Percentiles rank a stretch among this genome's conserved stretches.
Evolutionary conservation across 2,329 filamentous ascomycete species (phyloP).

Genomic region (Colletotrichum theobromicola): DNA sequence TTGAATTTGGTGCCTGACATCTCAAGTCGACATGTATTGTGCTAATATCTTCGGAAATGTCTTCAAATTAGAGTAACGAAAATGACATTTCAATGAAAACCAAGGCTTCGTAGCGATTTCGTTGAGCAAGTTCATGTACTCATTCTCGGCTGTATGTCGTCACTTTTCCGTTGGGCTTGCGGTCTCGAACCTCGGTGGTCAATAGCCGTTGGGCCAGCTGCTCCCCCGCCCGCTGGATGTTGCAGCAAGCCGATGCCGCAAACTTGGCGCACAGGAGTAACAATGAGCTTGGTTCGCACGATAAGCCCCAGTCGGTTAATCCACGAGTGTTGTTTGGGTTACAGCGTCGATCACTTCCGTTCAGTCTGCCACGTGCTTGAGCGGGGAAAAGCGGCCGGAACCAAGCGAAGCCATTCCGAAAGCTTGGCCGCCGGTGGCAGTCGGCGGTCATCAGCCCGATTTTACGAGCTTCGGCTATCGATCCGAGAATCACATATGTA

Average conservation of each 20-base stretch:
- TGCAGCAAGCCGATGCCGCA: background rate
- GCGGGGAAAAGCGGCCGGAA: background rate
- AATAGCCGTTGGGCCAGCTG: background rate
- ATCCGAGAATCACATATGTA: background rate
- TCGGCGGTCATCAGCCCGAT: background rate
- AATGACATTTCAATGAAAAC: background rate
- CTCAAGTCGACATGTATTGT: background rate
- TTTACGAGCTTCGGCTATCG: background rate
- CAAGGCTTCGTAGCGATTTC: background rate
- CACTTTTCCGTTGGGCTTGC: background rate
- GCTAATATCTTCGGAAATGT: background rate
- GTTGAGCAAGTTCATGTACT: background rate
- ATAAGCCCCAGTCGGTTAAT: background rate
- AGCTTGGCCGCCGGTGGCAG: background rate
- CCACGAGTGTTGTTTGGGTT: background rate
- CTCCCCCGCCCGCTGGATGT: background rate
- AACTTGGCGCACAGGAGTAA: background rate
- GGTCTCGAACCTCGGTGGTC: background rate
- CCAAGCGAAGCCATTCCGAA: background rate
- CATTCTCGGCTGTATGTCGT: background rate
- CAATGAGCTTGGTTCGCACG: conserved; percentile 4
- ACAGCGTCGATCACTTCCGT: background rate
- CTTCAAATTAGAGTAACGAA: background rate
- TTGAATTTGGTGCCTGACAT: background rate
- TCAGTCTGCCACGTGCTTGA: background rate